These are phyloP conservation scores for Ocimum tenuiflorum DNA, from an alignment of 257 asterid species.

Conservation along the genomic window DNA sequence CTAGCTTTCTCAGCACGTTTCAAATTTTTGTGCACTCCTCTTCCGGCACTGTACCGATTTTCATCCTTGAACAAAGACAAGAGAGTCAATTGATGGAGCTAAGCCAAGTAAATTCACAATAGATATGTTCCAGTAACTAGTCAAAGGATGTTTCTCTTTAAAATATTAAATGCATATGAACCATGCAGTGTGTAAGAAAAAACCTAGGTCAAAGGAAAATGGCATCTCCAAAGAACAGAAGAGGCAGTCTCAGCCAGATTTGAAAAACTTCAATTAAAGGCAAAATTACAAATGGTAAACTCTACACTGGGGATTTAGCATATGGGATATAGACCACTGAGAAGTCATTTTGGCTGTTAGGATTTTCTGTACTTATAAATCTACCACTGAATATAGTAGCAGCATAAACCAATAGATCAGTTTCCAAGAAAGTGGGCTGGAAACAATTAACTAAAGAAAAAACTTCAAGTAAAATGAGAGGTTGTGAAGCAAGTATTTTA, in stretches of 20 bases:
- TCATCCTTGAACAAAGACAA: constrained; percentile 47
- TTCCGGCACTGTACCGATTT: constrained; percentile 73
- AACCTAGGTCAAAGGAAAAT: neutral
- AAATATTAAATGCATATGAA: neutral
- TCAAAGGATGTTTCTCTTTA: neutral
- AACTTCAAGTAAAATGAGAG: neutral
- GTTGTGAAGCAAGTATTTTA: neutral
- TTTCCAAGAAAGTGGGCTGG: neutral
- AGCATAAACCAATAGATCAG: too few relatives aligned
- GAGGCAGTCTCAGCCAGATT: neutral
- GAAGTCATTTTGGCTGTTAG: neutral
- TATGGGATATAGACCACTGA: neutral
- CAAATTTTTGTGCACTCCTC: constrained; percentile 75
- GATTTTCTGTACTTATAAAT: neutral
- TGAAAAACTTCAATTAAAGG: constrained; percentile 3
- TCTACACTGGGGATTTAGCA: constrained; percentile 9
- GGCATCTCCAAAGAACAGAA: neutral
- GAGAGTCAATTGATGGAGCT: constrained; percentile 15
- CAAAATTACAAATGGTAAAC: neutral
- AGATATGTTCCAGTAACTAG: neutral
- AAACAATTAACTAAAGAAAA: neutral
- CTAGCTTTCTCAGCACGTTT: constrained; percentile 85
- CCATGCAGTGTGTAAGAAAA: neutral
- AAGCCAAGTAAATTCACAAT: neutral
- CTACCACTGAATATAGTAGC: too few relatives aligned